phyloP scores from a whole-genome alignment of 2,329 filamentous ascomycete genomes.

The Xylariaceae sp. region DNA sequence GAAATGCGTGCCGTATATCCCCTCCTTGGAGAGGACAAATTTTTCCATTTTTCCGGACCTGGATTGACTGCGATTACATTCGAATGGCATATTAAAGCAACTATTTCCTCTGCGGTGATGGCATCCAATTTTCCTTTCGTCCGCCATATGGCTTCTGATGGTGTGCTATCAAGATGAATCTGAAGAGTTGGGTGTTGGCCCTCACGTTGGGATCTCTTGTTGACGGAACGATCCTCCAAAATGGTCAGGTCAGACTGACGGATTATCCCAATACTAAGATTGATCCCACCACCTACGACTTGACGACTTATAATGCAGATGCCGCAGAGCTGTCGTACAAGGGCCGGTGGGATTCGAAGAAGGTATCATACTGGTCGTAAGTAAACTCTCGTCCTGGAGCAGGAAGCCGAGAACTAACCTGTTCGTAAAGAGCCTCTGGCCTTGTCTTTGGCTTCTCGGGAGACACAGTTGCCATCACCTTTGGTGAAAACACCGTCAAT shows the following conservation, averaged over 20 bases:
- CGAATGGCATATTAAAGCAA: neutral
- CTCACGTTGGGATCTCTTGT: conserved; percentile 18
- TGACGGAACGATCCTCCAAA: conserved; percentile 36
- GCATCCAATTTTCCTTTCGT: neutral
- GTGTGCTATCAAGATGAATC: conserved; percentile 14
- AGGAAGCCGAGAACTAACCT: neutral
- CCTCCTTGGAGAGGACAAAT: neutral
- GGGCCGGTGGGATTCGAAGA: conserved; percentile 56
- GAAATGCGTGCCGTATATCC: conserved; percentile 13
- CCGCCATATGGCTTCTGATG: neutral
- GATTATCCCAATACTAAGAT: conserved; percentile 39
- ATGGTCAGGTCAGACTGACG: conserved; percentile 38
- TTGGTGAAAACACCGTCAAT: conserved; percentile 46
- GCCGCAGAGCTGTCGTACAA: conserved; percentile 55
- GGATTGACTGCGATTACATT: conserved; percentile 8
- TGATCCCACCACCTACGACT: conserved; percentile 30
- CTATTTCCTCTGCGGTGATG: neutral
- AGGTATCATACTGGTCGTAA: conserved; percentile 57
- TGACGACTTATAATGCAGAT: conserved; percentile 45
- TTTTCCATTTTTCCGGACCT: conserved; percentile 1
- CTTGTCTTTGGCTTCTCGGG: conserved; percentile 53
- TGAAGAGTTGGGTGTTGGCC: conserved; percentile 9
- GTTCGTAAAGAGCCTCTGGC: conserved; percentile 41
- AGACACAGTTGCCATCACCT: conserved; percentile 47
- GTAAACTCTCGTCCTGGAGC: conserved; percentile 24